Evolutionary conservation across 768 basidiomycete species (phyloP), one percentile per base, ranked within the genome.

Genomic region (Collybiopsis luxurians): DNA sequence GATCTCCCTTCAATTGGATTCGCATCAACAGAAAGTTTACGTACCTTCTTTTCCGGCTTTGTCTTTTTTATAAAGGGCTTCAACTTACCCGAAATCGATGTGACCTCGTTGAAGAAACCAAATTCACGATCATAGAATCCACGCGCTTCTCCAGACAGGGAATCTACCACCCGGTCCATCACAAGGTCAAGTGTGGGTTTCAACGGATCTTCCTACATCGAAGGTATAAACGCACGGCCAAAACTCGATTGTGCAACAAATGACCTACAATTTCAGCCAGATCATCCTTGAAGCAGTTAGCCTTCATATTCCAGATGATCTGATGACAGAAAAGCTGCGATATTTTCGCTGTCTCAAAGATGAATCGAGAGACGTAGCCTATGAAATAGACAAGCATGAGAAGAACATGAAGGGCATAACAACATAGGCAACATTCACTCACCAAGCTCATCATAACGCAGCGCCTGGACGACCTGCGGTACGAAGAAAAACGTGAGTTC

Each of bases 221-320:
- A 5, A 34, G 31, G 13, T 34, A 34, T 34, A 13, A 34, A 13
- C 6, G 31, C 6, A 34, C 5, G 13, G 13, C 13, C 31, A 52
- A 21, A 38, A 30, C 23, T 10, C 6, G 23, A 47, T 4, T 10
- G 21, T 10, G 27, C 47, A 12, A n/a, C 17, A 34, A 9, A 24
- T 26, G 52, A 75, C 83, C 50, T 64, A 91, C 93, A 57, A 90
- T 78, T 69, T 95, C 95, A 13, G 85, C 92, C 6, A 79, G 75
- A 65, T 98, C 97, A 64, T 95, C 96, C 64, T 90, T 92, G 70
- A 86, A 97, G 60, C 91, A 94, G 66, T 99, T 99, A 4, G 97
- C 97, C 66, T 96, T 96, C 97, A 98, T 98, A 69, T 98, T 99
- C 97, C 97, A 99, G 60, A 99, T 92, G 61, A 98, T 98, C 74